phyloP scores from a whole-genome alignment of 192 early-diverging fungal species.

The Mycoemilia scoparia region DNA sequence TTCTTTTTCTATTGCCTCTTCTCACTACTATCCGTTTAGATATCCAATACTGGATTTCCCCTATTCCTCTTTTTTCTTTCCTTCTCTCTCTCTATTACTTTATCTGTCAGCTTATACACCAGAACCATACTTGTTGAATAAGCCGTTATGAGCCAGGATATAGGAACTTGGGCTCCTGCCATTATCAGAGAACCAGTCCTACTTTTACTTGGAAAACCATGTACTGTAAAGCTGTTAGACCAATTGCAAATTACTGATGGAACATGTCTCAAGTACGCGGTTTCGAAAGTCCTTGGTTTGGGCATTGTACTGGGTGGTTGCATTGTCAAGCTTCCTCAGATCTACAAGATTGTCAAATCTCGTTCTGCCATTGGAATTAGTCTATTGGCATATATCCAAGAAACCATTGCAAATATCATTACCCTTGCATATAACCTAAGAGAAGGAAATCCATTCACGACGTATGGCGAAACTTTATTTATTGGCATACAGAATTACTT shows the following conservation, averaged over 20 bases:
- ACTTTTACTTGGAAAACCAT: slow-evolving; percentile 63
- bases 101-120: too few species aligned
- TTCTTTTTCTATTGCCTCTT: too few species aligned
- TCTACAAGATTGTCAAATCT: slow-evolving; percentile 66
- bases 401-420: slow-evolving; percentile 62
- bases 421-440: slow-evolving; percentile 75
- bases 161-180: slow-evolving; percentile 37
- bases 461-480: slow-evolving; percentile 70
- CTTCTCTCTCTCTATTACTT: too few species aligned
- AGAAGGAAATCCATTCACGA: slow-evolving; percentile 71
- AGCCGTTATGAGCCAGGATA: too few species aligned
- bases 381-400: slow-evolving; percentile 57
- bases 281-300: slow-evolving; percentile 82
- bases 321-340: slow-evolving; percentile 91
- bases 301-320: slow-evolving; percentile 83
- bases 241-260: slow-evolving; percentile 48
- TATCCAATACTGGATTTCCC: too few species aligned
- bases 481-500: slow-evolving; percentile 68
- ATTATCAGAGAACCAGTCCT: slow-evolving; percentile 42
- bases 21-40: too few species aligned
- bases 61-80: too few species aligned
- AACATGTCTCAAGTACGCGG: slow-evolving; percentile 55
- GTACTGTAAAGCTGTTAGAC: slow-evolving; percentile 56
- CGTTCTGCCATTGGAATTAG: slow-evolving; percentile 64
- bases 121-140: too few species aligned